phyloP scores from a whole-genome alignment of 2,329 filamentous ascomycete genomes.

The Chrysoporthe deuterocubensis region DNA sequence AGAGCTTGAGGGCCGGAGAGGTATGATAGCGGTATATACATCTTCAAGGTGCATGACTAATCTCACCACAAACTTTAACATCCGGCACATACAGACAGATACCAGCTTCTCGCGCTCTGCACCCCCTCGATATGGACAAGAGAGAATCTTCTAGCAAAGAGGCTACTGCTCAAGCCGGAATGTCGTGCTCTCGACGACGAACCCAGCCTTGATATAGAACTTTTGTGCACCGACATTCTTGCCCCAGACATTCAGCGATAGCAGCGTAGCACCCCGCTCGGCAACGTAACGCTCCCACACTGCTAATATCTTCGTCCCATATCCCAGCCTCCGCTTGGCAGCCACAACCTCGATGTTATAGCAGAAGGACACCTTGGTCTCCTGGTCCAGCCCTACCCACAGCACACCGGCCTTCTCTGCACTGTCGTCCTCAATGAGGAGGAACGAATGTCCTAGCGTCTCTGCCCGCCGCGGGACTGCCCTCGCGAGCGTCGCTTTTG shows the following conservation, averaged over 20 bases:
- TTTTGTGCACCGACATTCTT: conserved; percentile 8
- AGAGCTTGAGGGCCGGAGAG: too few species aligned
- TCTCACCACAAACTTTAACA: background rate
- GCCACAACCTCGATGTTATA: conserved; percentile 10
- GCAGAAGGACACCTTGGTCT: conserved; percentile 9
- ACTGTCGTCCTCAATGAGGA: background rate
- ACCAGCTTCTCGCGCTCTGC: background rate
- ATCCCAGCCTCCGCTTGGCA: conserved; percentile 10
- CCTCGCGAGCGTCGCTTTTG: background rate
- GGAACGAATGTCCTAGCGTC: conserved; percentile 10
- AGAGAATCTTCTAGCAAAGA: background rate
- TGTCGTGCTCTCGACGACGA: conserved; percentile 26
- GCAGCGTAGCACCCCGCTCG: background rate
- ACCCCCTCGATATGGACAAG: background rate
- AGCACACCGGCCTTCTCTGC: background rate
- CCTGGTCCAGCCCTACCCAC: background rate
- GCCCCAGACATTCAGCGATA: conserved; percentile 4
- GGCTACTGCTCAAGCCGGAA: background rate
- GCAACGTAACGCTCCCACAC: conserved; percentile 4
- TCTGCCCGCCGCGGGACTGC: background rate
- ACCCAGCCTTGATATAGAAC: background rate
- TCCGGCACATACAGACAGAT: background rate
- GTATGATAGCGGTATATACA: background rate
- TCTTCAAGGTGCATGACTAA: background rate
- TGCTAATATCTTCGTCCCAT: background rate